A percentile compares a stretch with the other conserved stretches of the same genome.
Conservation (phyloP, 306 rosid species). For the Pyrus communis region DNA sequence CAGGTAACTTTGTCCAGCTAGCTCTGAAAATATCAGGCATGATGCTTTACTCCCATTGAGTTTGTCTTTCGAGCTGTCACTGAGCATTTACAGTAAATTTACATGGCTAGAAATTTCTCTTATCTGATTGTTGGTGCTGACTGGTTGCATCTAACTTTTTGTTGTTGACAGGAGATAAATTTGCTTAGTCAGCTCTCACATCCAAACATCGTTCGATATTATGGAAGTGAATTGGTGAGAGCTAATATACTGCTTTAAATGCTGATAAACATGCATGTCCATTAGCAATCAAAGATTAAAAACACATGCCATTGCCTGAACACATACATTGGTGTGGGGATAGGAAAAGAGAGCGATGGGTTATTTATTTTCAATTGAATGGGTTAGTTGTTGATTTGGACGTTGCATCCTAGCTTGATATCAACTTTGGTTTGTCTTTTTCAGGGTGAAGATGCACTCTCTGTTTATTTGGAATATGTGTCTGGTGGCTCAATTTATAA, state of each 20-base stretch:
- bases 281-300: background rate
- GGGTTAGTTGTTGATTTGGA: background rate
- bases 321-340: background rate
- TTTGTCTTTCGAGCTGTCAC: background rate
- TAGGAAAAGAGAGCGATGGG: background rate
- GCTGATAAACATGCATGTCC: background rate
- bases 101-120: background rate
- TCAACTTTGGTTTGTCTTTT: conserved; percentile 10
- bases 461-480: conserved; percentile 85
- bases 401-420: background rate
- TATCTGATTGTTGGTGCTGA: conserved; percentile 1
- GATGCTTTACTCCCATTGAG: background rate
- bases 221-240: conserved; percentile 92
- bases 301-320: background rate
- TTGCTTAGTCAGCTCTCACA: conserved; percentile 81
- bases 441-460: conserved; percentile 77
- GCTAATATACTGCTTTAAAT: conserved; percentile 1
- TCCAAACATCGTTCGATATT: conserved; percentile 86
- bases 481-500: conserved; percentile 98
- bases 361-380: background rate
- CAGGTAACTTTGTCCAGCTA: conserved; percentile 45
- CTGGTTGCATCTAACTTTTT: conserved; percentile 4
- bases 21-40: background rate
- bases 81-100: conserved; percentile 15
- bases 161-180: conserved; percentile 74